Conservation (phyloP, 2,329 filamentous ascomycete genomes). For the Fusarium caatingaense region DNA sequence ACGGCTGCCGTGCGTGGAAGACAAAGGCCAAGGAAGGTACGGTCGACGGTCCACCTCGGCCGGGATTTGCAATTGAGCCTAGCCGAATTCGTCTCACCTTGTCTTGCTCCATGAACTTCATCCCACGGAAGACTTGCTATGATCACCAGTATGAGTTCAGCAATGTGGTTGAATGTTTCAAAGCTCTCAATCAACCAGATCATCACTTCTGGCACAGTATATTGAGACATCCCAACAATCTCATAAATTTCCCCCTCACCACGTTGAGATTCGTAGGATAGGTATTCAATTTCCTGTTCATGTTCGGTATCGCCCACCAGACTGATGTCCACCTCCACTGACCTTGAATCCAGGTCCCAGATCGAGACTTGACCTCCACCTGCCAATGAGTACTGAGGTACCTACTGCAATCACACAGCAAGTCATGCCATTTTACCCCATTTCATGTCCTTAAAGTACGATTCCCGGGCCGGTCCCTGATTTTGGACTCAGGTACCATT, state of each 20-base stretch:
- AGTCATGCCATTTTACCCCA: slow-evolving; percentile 37
- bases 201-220: background rate
- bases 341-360: slow-evolving; percentile 32
- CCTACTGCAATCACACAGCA: slow-evolving; percentile 1
- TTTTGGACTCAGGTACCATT: slow-evolving; percentile 19
- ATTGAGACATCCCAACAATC: background rate
- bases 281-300: slow-evolving; percentile 22
- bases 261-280: background rate
- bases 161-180: slow-evolving; percentile 6
- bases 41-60: slow-evolving; percentile 20
- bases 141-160: slow-evolving; percentile 2
- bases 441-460: slow-evolving; percentile 16
- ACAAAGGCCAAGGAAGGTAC: background rate
- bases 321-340: slow-evolving; percentile 39
- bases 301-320: slow-evolving; percentile 36
- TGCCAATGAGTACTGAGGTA: slow-evolving; percentile 27
- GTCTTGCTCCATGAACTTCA: slow-evolving; percentile 21
- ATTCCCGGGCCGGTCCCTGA: slow-evolving; percentile 37
- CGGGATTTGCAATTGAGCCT: slow-evolving; percentile 38
- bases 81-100: slow-evolving; percentile 46
- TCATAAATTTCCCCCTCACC: background rate
- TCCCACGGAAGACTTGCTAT: slow-evolving; percentile 13
- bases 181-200: background rate
- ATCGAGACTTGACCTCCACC: background rate
- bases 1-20: background rate